phyloP scores from a whole-genome alignment of 805 yeast species.

The Metschnikowia orientalis region DNA sequence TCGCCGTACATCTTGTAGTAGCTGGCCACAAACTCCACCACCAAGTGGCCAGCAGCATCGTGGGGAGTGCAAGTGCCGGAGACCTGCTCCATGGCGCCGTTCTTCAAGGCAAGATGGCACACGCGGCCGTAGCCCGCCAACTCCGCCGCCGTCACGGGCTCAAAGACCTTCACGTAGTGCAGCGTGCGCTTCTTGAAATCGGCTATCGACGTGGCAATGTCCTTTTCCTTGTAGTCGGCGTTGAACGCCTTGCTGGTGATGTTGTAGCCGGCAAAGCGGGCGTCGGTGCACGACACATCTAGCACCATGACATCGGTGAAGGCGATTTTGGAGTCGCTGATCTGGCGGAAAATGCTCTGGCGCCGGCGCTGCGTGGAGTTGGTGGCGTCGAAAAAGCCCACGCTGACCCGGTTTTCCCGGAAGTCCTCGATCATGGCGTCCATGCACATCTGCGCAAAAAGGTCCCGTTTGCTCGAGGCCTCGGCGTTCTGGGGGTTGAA shows the following conservation, averaged over 20 bases:
- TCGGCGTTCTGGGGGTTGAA: slow-evolving; percentile 34
- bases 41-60: slow-evolving; percentile 9
- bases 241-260: slow-evolving; percentile 61
- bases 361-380: slow-evolving; percentile 37
- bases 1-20: slow-evolving; percentile 17
- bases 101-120: slow-evolving; percentile 9
- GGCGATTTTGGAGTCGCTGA: slow-evolving; percentile 20
- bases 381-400: slow-evolving; percentile 43
- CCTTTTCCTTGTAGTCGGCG: slow-evolving; percentile 53
- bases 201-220: slow-evolving; percentile 47
- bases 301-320: slow-evolving; percentile 45
- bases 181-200: slow-evolving; percentile 58
- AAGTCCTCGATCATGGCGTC: slow-evolving; percentile 30
- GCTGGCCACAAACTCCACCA: slow-evolving; percentile 12
- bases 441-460: slow-evolving; percentile 33
- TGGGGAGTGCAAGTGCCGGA: slow-evolving; percentile 3
- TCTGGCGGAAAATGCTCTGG: slow-evolving; percentile 25
- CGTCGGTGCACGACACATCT: slow-evolving; percentile 57
- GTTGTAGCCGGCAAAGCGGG: slow-evolving; percentile 50
- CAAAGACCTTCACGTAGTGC: slow-evolving; percentile 40
- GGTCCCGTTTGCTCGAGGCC: slow-evolving; percentile 31
- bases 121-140: slow-evolving; percentile 10
- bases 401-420: slow-evolving; percentile 21
- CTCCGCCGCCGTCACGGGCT: slow-evolving; percentile 15
- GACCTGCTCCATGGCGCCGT: slow-evolving; percentile 12